Evolutionary conservation across 2,329 filamentous ascomycete species (phyloP).

Genomic region (Beauveria bassiana): DNA sequence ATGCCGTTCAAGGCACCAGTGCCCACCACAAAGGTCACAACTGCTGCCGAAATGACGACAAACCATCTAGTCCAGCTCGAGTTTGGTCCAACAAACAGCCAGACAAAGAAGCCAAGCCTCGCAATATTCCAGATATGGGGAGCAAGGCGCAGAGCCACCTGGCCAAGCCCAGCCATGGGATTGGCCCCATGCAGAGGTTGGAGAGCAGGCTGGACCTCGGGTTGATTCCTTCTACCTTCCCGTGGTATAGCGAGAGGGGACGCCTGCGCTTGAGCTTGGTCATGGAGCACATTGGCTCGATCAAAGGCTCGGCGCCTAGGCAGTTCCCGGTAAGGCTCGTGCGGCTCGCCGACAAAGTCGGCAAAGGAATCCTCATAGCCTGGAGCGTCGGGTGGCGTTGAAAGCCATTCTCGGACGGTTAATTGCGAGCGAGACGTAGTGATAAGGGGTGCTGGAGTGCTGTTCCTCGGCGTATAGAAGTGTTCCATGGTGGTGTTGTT

Average conservation of each 20-base stretch:
- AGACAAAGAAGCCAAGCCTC: slow-evolving; percentile 51
- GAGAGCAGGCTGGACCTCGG: not conserved
- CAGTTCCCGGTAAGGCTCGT: not conserved
- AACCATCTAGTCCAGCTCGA: slow-evolving; percentile 53
- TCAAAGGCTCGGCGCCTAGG: not conserved
- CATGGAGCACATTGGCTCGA: not conserved
- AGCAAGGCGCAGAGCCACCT: not conserved
- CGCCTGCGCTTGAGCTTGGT: not conserved
- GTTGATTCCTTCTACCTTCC: not conserved
- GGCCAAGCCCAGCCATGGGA: slow-evolving; percentile 2
- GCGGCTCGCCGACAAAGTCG: not conserved
- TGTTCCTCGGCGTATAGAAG: slow-evolving; percentile 38
- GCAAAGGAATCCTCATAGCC: not conserved
- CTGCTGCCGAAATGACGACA: slow-evolving; percentile 44
- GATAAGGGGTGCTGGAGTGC: not conserved
- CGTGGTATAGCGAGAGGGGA: not conserved
- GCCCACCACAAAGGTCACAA: slow-evolving; percentile 51
- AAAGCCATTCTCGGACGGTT: slow-evolving; percentile 2
- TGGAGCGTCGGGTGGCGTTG: not conserved
- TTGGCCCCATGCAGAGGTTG: not conserved
- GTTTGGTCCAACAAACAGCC: slow-evolving; percentile 54
- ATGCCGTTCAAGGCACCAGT: slow-evolving; percentile 50
- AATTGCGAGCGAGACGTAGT: not conserved
- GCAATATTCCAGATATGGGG: slow-evolving; percentile 55
- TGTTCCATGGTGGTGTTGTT: slow-evolving; percentile 41